Evolutionary conservation across 345 rosid species (phyloP).

Genomic region (Dovyalis caffra): DNA sequence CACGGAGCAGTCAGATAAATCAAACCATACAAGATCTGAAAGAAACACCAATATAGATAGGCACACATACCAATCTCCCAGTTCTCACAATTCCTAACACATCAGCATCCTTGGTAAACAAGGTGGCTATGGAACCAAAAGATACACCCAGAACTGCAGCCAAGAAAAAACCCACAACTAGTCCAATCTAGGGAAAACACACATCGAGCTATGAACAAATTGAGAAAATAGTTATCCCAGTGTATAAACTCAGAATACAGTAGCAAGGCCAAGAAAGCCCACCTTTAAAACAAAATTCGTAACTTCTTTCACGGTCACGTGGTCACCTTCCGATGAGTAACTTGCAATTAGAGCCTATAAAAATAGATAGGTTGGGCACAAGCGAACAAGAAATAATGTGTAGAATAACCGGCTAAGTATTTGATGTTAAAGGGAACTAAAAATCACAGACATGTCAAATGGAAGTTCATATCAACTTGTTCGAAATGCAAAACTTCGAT

Average conservation of each 20-base stretch:
- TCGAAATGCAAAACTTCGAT: background rate
- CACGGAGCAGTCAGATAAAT: background rate
- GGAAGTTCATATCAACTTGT: background rate
- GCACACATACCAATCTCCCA: conserved; percentile 63
- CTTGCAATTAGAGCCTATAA: conserved; percentile 80
- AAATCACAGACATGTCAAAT: background rate
- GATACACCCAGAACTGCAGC: conserved; percentile 70
- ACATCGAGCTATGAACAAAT: conserved; percentile 10
- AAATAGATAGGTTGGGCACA: conserved; percentile 1
- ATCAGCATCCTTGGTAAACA: conserved; percentile 76
- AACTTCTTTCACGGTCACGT: conserved; percentile 60
- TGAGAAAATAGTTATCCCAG: conserved; percentile 1
- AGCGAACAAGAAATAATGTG: background rate
- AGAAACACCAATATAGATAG: background rate
- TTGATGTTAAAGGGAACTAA: background rate
- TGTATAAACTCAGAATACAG: conserved; percentile 1
- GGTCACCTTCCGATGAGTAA: conserved; percentile 67
- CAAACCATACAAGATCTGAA: background rate
- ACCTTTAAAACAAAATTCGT: conserved; percentile 76
- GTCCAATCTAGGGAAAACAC: conserved; percentile 61
- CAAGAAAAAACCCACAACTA: conserved; percentile 58
- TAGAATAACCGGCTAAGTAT: background rate
- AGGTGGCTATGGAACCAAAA: conserved; percentile 61
- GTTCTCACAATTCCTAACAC: conserved; percentile 70
- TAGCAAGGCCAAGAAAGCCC: conserved; percentile 14